Conservation (phyloP, 139 green algal species). For the Penium margaritaceum region DNA sequence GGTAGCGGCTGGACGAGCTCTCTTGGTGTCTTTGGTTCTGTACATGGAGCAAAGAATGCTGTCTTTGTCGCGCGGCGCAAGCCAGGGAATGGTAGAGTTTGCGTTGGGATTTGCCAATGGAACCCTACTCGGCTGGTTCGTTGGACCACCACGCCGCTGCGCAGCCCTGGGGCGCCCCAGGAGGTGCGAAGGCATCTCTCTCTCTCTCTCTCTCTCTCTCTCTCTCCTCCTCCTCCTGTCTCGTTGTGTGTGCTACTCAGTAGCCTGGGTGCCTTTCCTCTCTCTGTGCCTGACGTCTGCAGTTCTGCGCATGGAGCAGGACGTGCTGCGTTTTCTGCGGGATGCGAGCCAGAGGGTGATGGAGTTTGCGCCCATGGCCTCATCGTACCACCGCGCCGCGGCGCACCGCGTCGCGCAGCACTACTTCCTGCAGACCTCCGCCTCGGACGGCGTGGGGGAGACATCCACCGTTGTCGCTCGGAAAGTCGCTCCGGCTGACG, state of each 20-base stretch:
- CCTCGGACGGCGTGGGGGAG: slow-evolving; percentile 15
- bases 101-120: too few species aligned
- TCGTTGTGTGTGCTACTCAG: too few species aligned
- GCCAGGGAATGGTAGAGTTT: too few species aligned
- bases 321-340: slow-evolving; percentile 37
- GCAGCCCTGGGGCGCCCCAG: background rate
- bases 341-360: slow-evolving; percentile 4
- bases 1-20: too few species aligned
- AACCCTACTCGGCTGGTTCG: too few species aligned
- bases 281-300: too few species aligned
- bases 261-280: too few species aligned
- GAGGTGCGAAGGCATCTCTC: background rate
- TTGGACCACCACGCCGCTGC: background rate
- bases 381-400: slow-evolving; percentile 36
- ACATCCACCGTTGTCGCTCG: slow-evolving; percentile 13
- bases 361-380: slow-evolving; percentile 31
- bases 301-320: slow-evolving; percentile 46
- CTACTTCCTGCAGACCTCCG: slow-evolving; percentile 33
- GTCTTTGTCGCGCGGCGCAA: too few species aligned
- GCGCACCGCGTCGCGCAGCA: slow-evolving; percentile 44
- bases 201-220: background rate
- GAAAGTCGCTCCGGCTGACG: slow-evolving; percentile 35
- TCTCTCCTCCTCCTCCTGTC: background rate
- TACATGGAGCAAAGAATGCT: too few species aligned
- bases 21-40: too few species aligned